Evolutionary conservation across 495 filamentous ascomycete species (phyloP), one percentile per base, ranked within the genome.

Genomic region (Penicillium flavigenum): DNA sequence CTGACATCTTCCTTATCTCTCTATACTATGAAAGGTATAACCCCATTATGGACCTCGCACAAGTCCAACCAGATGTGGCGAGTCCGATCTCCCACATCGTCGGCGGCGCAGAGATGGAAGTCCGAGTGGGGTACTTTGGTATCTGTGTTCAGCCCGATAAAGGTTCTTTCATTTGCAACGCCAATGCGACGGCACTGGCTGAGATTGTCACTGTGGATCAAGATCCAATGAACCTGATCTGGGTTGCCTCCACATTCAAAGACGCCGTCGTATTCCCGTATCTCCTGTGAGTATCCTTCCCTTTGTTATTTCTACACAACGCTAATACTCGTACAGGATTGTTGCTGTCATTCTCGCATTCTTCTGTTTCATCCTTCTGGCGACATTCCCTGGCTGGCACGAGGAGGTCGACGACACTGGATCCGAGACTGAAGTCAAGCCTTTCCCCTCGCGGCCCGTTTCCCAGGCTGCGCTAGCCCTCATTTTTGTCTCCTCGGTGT

Each of bases 21-120:
- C 74, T 88, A 60, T 88, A 86, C 75, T 88, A 88, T 70, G 69
- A 85, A 62, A 73, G 75, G 41, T 88, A 87, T 64, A 76, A 79
- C 5, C 86, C 86, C 0, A 75, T 73, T 7, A 85, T 85, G 59
- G 80, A 85, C 62, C 78, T 84, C 5, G 78, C 90, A 20, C 92
- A 97, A 76, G 90, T 92, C 52, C 83, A 94, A 67, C 92, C 91
- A 54, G 88, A 86, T 38, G 88, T 92, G 54, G 85, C 87, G 51
- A 76, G 75, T 4, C 83, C 86, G 20, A 86, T 86, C 46, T 77
- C 81, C 36, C 86, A 87, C 60, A 85, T 88, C 42, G 86, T 88
- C 44, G 82, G 83, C 47, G 71, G 71, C 34, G 85, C 86, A 2
- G 72, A 81, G 54, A 70, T 88, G 46, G 85, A 86, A 66, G 86